A percentile compares a stretch with the other conserved stretches of the same genome.
These are phyloP conservation scores for Ustilago sp. DNA, from an alignment of 1,284 basidiomycete genomes.

Conservation along the genomic window DNA sequence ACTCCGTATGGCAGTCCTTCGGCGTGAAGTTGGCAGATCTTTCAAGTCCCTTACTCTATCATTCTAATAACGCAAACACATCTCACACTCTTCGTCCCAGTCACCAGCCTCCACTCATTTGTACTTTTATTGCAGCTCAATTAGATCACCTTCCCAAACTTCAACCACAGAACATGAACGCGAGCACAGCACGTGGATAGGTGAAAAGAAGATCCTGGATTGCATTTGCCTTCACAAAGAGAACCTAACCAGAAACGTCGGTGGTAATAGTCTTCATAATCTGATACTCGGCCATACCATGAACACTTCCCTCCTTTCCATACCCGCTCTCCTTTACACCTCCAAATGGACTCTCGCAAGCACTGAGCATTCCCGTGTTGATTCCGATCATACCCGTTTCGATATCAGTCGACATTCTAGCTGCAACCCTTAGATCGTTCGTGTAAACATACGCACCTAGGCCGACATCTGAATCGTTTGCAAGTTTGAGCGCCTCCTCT, in stretches of 20 bases:
- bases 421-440: slow-evolving; percentile 38
- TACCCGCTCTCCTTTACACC: slow-evolving; percentile 47
- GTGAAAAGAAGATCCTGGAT: background rate
- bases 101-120: slow-evolving; percentile 14
- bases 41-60: background rate
- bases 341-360: slow-evolving; percentile 42
- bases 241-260: slow-evolving; percentile 16
- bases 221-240: background rate
- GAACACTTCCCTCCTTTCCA: slow-evolving; percentile 36
- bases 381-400: slow-evolving; percentile 56
- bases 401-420: slow-evolving; percentile 40
- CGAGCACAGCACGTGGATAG: background rate
- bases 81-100: background rate
- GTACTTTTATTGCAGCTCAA: slow-evolving; percentile 23
- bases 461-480: slow-evolving; percentile 52
- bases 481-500: slow-evolving; percentile 48
- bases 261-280: slow-evolving; percentile 42
- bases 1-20: slow-evolving; percentile 43
- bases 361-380: slow-evolving; percentile 55
- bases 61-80: background rate
- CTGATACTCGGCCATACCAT: slow-evolving; percentile 45
- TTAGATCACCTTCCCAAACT: background rate
- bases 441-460: slow-evolving; percentile 56
- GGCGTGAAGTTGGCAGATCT: background rate
- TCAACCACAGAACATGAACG: background rate